Evolutionary conservation across 1,284 basidiomycete species (phyloP), one percentile per base, ranked within the genome.

Genomic region (Wallemia mellicola): DNA sequence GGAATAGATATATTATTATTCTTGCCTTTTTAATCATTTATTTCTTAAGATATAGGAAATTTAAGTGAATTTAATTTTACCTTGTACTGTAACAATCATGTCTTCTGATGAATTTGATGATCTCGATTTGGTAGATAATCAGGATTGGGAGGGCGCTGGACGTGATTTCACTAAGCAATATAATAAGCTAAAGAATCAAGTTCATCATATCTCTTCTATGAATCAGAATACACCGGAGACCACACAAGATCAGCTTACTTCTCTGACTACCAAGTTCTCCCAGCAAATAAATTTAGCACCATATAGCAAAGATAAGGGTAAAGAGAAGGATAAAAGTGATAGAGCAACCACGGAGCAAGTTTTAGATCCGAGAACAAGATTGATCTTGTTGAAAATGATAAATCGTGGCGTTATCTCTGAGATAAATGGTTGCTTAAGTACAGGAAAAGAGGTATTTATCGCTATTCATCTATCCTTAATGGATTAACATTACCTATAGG

Each of bases 81-180:
- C 38, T 48, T 48, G 19, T 48, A 32, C 30, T 19, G 30, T n/a
- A 48, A 48, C 38, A 11, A 48, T 48, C 38, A 48, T 48, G n/a
- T n/a, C n/a, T n/a, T 48, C 19, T 7, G 38, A 48, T 22, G 38
- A 22, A 5, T 48, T 48, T 11, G 38, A 48, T n/a, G 38, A 48
- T 48, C 14, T 11, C 38, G 61, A 60, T 63, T 72, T 79, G 55
- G 80, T 81, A 22, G 83, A 89, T 63, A 84, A 89, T 67, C 87
- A 91, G 68, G 86, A 91, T 68, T 89, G 86, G 86, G 87, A 88
- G 66, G 76, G 85, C 32, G 80, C 85, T 22, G 81, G 82, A 67
- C 72, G 80, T 73, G 82, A 95, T 72, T 91, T 95, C 65, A 94
- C 89, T 28, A 95, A 95, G 70, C 86, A 92, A 66, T 95, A 86